Evolutionary conservation across 2,329 filamentous ascomycete genomes (phyloP).

Genomic region (Chlorencoelia australis): DNA sequence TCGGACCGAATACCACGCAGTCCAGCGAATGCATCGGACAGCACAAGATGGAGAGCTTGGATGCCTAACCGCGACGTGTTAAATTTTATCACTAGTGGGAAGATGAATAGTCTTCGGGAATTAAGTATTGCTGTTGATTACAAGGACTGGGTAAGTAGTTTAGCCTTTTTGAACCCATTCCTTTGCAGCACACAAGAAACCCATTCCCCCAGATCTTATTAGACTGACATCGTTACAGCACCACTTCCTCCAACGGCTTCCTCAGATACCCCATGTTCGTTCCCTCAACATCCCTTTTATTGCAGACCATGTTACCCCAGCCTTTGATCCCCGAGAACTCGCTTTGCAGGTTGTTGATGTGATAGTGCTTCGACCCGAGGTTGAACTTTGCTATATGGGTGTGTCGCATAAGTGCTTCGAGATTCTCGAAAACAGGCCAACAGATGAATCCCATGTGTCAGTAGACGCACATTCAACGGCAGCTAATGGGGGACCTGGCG

Average conservation of each 20-base stretch:
- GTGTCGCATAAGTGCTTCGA: conserved; percentile 74
- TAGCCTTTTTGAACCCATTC: too few relatives aligned
- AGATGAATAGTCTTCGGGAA: conserved; percentile 62
- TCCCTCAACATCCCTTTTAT: conserved; percentile 63
- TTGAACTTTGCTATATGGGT: conserved; percentile 69
- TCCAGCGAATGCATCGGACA: conserved; percentile 28
- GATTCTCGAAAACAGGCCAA: conserved; percentile 54
- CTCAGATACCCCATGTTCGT: conserved; percentile 58
- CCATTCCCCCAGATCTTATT: too few relatives aligned
- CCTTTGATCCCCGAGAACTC: conserved; percentile 55
- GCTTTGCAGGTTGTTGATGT: conserved; percentile 71
- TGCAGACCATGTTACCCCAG: conserved; percentile 46
- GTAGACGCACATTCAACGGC: conserved; percentile 20
- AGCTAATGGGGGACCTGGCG: conserved; percentile 30
- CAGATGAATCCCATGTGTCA: conserved; percentile 30
- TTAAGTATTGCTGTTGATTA: conserved; percentile 64
- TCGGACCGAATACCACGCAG: conserved; percentile 40
- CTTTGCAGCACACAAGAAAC: too few relatives aligned
- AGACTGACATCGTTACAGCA: conserved; percentile 42
- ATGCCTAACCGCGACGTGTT: conserved; percentile 59
- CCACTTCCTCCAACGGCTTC: conserved; percentile 66
- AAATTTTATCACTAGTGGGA: conserved; percentile 64
- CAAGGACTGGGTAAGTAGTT: conserved; percentile 64
- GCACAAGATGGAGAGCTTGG: conserved; percentile 56
- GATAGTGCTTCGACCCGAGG: conserved; percentile 63